Base-by-base conservation (phyloP, 805 yeast species). In the Scheffersomyces coipomensis region DNA sequence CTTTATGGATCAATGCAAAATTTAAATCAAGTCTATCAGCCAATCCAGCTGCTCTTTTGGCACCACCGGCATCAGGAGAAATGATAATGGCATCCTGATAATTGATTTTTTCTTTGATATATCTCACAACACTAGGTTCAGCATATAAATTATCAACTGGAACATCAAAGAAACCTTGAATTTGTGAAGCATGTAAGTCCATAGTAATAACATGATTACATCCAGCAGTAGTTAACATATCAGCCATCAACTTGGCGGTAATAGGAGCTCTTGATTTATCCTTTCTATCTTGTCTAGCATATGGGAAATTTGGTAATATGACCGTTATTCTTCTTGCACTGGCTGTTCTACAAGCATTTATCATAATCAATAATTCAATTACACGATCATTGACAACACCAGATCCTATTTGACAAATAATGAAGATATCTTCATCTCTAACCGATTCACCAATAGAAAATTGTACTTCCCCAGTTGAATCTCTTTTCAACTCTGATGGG, bases 31-130 rank as follows among this genome's bases (percentile, higher is more conserved):
- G 72, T 53, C 85, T 80, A 56, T 91, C 98, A 11, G 98, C 98
- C 37, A 91, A 70, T 4, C 90, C 82, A 2, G 98, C 98, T 19
- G 90, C 99, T 49, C 99, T 78, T 64, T 91, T 91, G 39, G 98
- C 98, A 43, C 99, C 99, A 52, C 99, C 99, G 3, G 99, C 99
- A 68, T 91, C 99, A 3, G 99, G 99, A 4, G 97, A 88, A 10
- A 91, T 95, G 39, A 91, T 79, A 37, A 89, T 87, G 8, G 89
- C 76, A 37, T 76, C 68, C 43, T 81, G 72, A 23, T 66, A 64
- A 45, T 71, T 64, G 33, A 79, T 69, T 47, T 79, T 76, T 44
- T 81, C 86, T 47, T 77, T 80, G 51, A 91, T 87, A 62, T 87
- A 93, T 50, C 85, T 71, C 34, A 91, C 75, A 16, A 87, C 95